These are phyloP conservation scores for Prunus mongolica DNA, from an alignment of 306 rosid species.

Conservation along the genomic window DNA sequence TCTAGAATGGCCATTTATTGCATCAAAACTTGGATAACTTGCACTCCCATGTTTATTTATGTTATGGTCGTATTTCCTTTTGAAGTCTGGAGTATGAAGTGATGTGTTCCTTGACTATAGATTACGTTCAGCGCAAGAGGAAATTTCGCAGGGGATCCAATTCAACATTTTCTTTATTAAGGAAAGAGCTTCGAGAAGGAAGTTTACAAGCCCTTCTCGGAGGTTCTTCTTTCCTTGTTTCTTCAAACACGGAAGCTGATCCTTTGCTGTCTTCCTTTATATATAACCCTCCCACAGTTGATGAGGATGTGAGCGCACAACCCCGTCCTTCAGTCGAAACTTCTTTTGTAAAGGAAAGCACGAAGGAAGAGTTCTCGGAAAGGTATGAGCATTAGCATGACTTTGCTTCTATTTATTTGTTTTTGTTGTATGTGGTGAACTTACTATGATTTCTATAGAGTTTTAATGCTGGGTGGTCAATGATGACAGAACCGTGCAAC, in stretches of 20 bases:
- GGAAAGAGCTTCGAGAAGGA: slow-evolving; percentile 83
- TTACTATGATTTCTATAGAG: not conserved
- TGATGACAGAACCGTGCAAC: slow-evolving; percentile 50
- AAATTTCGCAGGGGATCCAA: slow-evolving; percentile 58
- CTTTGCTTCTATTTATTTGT: not conserved
- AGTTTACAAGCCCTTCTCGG: slow-evolving; percentile 70
- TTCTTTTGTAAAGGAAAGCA: slow-evolving; percentile 38
- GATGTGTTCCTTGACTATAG: slow-evolving; percentile 50
- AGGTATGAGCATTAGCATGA: slow-evolving; percentile 28
- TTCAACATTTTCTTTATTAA: slow-evolving; percentile 62
- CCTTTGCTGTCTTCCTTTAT: slow-evolving; percentile 79
- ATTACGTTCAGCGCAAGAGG: slow-evolving; percentile 85
- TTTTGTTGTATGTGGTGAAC: not conserved
- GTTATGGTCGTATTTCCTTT: not conserved
- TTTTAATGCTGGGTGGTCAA: not conserved
- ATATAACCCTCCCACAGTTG: slow-evolving; percentile 44
- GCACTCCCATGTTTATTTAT: not conserved
- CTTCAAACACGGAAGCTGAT: slow-evolving; percentile 73
- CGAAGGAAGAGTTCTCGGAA: slow-evolving; percentile 40
- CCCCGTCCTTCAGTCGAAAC: slow-evolving; percentile 42
- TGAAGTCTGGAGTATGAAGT: not conserved
- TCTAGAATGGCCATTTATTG: not conserved
- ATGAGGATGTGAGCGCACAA: slow-evolving; percentile 37
- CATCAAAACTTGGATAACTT: not conserved
- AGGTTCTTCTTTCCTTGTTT: slow-evolving; percentile 52